Conservation (phyloP, 139 green algal genomes). For the Ettlia oleoabundans region DNA sequence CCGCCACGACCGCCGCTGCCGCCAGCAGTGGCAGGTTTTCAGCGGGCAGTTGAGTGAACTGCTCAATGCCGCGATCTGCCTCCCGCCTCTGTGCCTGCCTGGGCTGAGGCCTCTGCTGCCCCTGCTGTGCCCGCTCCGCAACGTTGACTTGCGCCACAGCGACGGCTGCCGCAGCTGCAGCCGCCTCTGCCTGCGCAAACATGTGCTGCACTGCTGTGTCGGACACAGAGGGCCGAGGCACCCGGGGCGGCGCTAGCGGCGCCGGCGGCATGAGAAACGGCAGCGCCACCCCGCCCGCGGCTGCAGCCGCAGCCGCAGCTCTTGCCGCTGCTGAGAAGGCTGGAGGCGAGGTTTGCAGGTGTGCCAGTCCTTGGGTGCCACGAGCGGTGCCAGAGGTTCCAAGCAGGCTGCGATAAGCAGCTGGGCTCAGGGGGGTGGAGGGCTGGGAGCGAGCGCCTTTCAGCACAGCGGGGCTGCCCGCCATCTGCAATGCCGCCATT, state of each 20-base stretch:
- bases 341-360: no score
- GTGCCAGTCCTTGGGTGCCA: no score
- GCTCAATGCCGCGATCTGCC: background rate
- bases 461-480: background rate
- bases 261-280: no score
- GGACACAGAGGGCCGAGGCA: background rate
- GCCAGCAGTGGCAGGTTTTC: slow-evolving; percentile 25
- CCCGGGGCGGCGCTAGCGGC: background rate
- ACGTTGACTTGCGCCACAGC: background rate
- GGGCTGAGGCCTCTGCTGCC: no score
- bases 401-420: background rate
- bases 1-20: background rate
- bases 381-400: background rate
- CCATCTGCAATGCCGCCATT: background rate
- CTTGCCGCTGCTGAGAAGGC: background rate
- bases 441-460: background rate
- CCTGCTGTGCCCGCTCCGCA: background rate
- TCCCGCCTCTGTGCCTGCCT: no score
- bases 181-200: slow-evolving; percentile 13
- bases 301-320: background rate
- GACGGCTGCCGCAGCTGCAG: background rate
- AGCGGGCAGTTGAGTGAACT: background rate
- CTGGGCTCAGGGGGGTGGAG: background rate
- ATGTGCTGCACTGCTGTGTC: background rate
- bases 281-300: background rate